Conservation (phyloP, 192 early-diverging fungal genomes). For the Coemansia erecta region DNA sequence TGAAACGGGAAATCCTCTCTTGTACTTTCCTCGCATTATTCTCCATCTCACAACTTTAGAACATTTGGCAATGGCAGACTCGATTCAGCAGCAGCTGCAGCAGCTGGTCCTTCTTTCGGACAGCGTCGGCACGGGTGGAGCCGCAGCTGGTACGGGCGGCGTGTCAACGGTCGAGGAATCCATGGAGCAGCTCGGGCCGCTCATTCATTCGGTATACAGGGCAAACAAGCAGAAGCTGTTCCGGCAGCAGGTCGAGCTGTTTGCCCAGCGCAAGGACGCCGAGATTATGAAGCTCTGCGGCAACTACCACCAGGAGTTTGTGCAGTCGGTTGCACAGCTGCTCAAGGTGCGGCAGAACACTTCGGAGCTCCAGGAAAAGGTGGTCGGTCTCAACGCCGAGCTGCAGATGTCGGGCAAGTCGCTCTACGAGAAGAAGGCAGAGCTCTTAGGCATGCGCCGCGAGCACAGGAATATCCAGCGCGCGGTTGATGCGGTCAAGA, state of each 20-base stretch:
- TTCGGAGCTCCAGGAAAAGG: slow-evolving; percentile 76
- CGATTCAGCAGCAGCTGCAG: slow-evolving; percentile 52
- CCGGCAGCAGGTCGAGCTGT: slow-evolving; percentile 76
- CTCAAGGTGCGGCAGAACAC: slow-evolving; percentile 92
- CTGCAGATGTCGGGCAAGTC: slow-evolving; percentile 79
- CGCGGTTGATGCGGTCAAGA: slow-evolving; percentile 74
- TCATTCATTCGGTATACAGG: slow-evolving; percentile 88
- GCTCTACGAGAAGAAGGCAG: slow-evolving; percentile 74
- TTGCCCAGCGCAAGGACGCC: slow-evolving; percentile 84
- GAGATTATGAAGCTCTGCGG: slow-evolving; percentile 99
- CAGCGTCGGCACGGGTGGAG: slow-evolving; percentile 32
- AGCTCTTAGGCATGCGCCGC: slow-evolving; percentile 68
- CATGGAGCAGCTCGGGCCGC: slow-evolving; percentile 78
- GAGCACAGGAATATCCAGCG: slow-evolving; percentile 87
- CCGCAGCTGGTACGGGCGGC: slow-evolving; percentile 24
- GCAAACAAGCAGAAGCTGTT: slow-evolving; percentile 83
- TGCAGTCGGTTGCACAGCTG: slow-evolving; percentile 90
- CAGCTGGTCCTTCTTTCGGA: slow-evolving; percentile 52
- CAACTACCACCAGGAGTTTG: slow-evolving; percentile 83
- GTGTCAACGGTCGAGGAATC: slow-evolving; percentile 58
- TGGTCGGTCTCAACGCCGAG: slow-evolving; percentile 81
- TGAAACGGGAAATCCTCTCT: no score
- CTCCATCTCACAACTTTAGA: no score
- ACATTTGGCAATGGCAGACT: slow-evolving; percentile 38
- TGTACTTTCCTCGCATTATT: not conserved